Evolutionary conservation across 2,329 filamentous ascomycete genomes (phyloP).

Genomic region (Dothiorella sarmentorum): DNA sequence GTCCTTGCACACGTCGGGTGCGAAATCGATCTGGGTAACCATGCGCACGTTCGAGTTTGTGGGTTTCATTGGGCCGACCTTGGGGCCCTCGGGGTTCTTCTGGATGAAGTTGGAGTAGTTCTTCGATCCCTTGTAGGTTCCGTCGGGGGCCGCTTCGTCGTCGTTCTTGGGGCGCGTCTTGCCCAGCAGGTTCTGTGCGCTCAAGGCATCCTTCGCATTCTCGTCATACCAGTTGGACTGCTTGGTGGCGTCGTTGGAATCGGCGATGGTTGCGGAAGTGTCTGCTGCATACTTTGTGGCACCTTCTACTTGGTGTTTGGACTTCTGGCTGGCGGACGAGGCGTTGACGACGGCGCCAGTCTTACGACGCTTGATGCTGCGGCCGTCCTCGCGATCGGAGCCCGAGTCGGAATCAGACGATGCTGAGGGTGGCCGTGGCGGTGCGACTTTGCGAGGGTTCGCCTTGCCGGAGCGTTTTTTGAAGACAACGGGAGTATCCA

Average conservation of each 20-base stretch:
- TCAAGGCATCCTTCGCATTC: slow-evolving; percentile 49
- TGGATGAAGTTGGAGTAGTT: slow-evolving; percentile 64
- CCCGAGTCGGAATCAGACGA: slow-evolving; percentile 58
- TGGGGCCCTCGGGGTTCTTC: slow-evolving; percentile 73
- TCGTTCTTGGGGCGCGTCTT: slow-evolving; percentile 44
- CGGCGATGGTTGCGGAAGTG: slow-evolving; percentile 59
- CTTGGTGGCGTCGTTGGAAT: slow-evolving; percentile 84
- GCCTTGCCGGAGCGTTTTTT: slow-evolving; percentile 79
- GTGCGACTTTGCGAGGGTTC: slow-evolving; percentile 76
- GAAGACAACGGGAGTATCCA: slow-evolving; percentile 62
- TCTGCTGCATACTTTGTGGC: slow-evolving; percentile 60
- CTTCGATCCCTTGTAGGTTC: slow-evolving; percentile 73
- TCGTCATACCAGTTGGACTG: slow-evolving; percentile 87
- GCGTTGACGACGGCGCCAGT: slow-evolving; percentile 66
- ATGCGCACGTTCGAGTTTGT: slow-evolving; percentile 79
- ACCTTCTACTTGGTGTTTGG: slow-evolving; percentile 37
- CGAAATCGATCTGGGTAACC: slow-evolving; percentile 85
- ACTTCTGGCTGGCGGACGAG: slow-evolving; percentile 54
- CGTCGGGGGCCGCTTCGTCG: slow-evolving; percentile 39
- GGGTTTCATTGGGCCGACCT: slow-evolving; percentile 82
- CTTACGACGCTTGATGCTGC: slow-evolving; percentile 73
- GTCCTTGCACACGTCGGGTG: slow-evolving; percentile 93
- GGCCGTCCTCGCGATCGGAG: slow-evolving; percentile 75
- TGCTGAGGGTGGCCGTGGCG: slow-evolving; percentile 60
- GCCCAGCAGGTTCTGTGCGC: slow-evolving; percentile 57